Conservation (phyloP, 2,329 filamentous ascomycete species). For the Hirsutella thompsonii region DNA sequence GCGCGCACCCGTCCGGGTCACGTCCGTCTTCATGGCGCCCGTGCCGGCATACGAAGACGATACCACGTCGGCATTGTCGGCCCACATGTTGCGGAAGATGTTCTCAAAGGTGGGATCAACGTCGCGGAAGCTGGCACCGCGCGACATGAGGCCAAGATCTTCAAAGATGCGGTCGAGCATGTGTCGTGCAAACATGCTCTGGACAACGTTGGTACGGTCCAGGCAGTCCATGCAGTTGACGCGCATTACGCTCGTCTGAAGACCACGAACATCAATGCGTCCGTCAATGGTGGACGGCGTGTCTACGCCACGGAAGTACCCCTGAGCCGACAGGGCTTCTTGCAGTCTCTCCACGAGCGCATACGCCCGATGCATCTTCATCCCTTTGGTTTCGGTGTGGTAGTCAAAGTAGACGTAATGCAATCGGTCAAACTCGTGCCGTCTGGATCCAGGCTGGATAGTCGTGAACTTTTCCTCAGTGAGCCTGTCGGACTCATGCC, state of each 20-base stretch:
- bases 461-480: conserved; percentile 72
- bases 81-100: conserved; percentile 95
- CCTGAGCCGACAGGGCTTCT: conserved; percentile 62
- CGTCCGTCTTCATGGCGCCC: conserved; percentile 94
- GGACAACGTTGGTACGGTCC: conserved; percentile 93
- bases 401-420: conserved; percentile 99
- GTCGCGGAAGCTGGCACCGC: conserved; percentile 61
- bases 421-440: conserved; percentile 61
- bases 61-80: conserved; percentile 94
- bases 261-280: conserved; percentile 64
- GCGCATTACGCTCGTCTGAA: conserved; percentile 81
- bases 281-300: conserved; percentile 60
- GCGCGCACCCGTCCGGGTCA: conserved; percentile 83
- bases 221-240: conserved; percentile 99
- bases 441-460: conserved; percentile 51
- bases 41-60: conserved; percentile 90
- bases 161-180: conserved; percentile 79
- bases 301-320: conserved; percentile 88
- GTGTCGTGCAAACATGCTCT: conserved; percentile 90
- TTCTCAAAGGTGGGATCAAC: conserved; percentile 75
- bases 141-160: conserved; percentile 66
- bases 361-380: conserved; percentile 85
- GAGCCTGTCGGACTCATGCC: conserved; percentile 47
- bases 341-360: conserved; percentile 72
- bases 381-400: conserved; percentile 91